These are phyloP conservation scores for Sphaerobolus stellatus DNA, from an alignment of 1,284 basidiomycete genomes.

Conservation along the genomic window DNA sequence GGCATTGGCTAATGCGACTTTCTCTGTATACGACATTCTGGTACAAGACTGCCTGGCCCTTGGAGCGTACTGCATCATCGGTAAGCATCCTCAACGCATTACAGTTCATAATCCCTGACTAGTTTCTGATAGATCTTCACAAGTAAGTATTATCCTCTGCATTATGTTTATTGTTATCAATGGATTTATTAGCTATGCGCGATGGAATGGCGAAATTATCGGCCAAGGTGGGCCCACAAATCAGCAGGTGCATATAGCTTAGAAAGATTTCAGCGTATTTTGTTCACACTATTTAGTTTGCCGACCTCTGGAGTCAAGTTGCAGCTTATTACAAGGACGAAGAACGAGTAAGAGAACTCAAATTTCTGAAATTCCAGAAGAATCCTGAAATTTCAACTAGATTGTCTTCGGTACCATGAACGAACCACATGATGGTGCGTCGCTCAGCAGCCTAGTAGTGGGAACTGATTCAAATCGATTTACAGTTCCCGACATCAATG, in stretches of 20 bases:
- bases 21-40: slow-evolving; percentile 48
- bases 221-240: slow-evolving; percentile 57
- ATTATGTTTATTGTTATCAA: background rate
- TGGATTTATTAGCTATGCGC: slow-evolving; percentile 47
- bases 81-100: slow-evolving; percentile 19
- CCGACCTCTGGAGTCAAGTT: slow-evolving; percentile 53
- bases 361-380: too few relatives aligned
- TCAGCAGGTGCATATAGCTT: slow-evolving; percentile 40
- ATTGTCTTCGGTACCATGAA: slow-evolving; percentile 42
- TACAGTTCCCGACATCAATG: slow-evolving; percentile 26
- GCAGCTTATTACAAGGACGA: slow-evolving; percentile 56
- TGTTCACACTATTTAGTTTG: background rate
- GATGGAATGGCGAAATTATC: slow-evolving; percentile 50
- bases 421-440: slow-evolving; percentile 49
- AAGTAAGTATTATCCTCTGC: background rate
- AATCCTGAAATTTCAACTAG: slow-evolving; percentile 24
- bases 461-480: background rate
- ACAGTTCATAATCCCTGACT: slow-evolving; percentile 21
- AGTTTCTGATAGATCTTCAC: background rate
- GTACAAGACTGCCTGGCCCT: slow-evolving; percentile 49
- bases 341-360: slow-evolving; percentile 27
- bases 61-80: slow-evolving; percentile 52
- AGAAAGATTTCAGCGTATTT: background rate
- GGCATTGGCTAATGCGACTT: slow-evolving; percentile 32
- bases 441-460: background rate